Evolutionary conservation across 176 grass and related monocot genomes (phyloP).

Genomic region (Microstegium vimineum): DNA sequence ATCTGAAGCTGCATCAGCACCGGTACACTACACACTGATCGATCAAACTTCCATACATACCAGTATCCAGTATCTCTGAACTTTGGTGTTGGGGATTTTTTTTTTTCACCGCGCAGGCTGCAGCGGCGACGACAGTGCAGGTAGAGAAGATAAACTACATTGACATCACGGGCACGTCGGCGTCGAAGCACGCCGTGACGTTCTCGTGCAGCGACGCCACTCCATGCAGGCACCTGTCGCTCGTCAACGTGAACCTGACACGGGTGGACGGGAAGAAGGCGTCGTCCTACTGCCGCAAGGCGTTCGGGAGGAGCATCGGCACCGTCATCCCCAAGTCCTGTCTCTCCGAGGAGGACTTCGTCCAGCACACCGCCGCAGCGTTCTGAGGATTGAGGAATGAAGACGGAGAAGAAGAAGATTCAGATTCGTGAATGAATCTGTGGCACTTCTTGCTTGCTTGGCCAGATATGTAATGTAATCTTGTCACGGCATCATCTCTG

Average conservation of each 20-base stretch:
- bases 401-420: neutral
- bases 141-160: constrained; percentile 35
- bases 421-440: constrained; percentile 18
- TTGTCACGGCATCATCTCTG: neutral
- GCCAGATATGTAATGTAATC: no score
- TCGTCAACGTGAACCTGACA: constrained; percentile 33
- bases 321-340: constrained; percentile 32
- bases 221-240: constrained; percentile 29
- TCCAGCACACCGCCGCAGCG: neutral
- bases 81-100: neutral
- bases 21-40: constrained; percentile 10
- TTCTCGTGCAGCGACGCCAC: constrained; percentile 42
- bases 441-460: neutral
- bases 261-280: neutral
- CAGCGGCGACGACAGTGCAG: neutral
- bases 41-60: no score
- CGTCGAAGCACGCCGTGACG: constrained; percentile 21
- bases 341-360: constrained; percentile 31
- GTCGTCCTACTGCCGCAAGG: constrained; percentile 23
- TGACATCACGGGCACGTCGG: constrained; percentile 47
- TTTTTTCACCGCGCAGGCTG: neutral
- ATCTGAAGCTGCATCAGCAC: neutral
- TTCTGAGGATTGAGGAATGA: no score
- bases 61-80: neutral
- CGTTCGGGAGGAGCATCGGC: constrained; percentile 28